Evolutionary conservation across 148 eudicot species (phyloP).

Genomic region (Nepenthes mirabilis): DNA sequence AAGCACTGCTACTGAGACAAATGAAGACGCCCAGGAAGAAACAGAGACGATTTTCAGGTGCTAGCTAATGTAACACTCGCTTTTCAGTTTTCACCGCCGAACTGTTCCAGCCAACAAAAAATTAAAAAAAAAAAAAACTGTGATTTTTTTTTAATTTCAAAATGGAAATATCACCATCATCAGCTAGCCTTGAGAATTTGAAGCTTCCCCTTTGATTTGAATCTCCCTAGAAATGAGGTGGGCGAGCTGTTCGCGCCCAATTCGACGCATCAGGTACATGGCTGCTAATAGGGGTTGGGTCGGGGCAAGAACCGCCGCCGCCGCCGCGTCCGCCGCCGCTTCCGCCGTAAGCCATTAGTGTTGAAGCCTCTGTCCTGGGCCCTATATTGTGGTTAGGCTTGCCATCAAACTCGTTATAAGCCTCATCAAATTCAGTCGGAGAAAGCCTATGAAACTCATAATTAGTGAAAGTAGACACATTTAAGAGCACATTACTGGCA

Average conservation of each 20-base stretch:
- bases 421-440: conserved; percentile 2
- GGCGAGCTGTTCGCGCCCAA: conserved; percentile 3
- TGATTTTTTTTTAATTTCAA: no score
- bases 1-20: no score
- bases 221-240: conserved; percentile 7
- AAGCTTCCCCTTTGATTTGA: background rate
- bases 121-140: no score
- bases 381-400: background rate
- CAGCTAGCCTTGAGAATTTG: no score
- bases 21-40: no score
- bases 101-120: no score
- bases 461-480: conserved; percentile 9
- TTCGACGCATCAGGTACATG: conserved; percentile 1
- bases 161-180: no score
- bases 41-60: no score
- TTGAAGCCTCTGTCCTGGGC: background rate
- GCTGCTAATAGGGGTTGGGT: background rate
- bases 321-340: background rate
- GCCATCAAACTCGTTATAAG: background rate
- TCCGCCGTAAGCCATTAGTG: background rate
- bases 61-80: no score
- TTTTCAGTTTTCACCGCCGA: no score
- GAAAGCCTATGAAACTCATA: conserved; percentile 9
- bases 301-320: background rate
- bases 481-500: conserved; percentile 4